phyloP scores from a whole-genome alignment of 441 rosid species.

The Euphorbia celastroides region DNA sequence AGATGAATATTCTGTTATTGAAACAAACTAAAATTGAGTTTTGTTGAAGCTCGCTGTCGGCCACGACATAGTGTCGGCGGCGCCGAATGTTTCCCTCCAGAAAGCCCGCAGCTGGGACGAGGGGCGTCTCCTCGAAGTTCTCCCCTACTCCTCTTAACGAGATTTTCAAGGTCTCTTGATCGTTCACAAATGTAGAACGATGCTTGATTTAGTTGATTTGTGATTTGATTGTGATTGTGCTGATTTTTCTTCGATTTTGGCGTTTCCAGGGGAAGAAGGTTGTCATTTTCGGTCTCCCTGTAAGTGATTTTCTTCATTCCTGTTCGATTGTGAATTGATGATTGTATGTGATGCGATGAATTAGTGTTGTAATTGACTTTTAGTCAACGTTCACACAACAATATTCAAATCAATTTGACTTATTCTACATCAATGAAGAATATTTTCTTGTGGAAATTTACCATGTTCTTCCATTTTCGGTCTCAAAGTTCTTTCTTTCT shows the following conservation, averaged over 20 bases:
- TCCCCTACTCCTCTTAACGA: constrained; percentile 64
- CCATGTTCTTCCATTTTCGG: too few relatives aligned
- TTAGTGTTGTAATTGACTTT: too few relatives aligned
- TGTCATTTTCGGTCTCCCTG: constrained; percentile 93
- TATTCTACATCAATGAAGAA: too few relatives aligned
- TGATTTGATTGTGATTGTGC: background rate
- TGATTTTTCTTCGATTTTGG: constrained; percentile 5
- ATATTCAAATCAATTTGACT: too few relatives aligned
- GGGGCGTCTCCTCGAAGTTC: constrained; percentile 73
- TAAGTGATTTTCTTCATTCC: constrained; percentile 29
- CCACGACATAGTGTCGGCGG: constrained; percentile 55
- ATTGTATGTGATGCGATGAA: too few relatives aligned
- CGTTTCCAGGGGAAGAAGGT: constrained; percentile 84
- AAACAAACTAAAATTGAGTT: too few relatives aligned
- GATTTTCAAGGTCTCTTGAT: constrained; percentile 55
- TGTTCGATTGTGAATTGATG: background rate
- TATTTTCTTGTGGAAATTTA: too few relatives aligned
- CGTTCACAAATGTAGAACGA: background rate
- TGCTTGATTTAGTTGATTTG: background rate
- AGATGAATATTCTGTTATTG: constrained; percentile 53
- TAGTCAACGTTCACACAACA: too few relatives aligned
- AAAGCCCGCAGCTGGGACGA: constrained; percentile 87
- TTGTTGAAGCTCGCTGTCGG: constrained; percentile 63
- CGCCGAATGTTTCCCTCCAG: constrained; percentile 77
- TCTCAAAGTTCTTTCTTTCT: too few relatives aligned